Percentiles rank a stretch among this genome's conserved stretches.
Conservation (phyloP, 306 rosid species). For the Cyclanthera cordifolia region DNA sequence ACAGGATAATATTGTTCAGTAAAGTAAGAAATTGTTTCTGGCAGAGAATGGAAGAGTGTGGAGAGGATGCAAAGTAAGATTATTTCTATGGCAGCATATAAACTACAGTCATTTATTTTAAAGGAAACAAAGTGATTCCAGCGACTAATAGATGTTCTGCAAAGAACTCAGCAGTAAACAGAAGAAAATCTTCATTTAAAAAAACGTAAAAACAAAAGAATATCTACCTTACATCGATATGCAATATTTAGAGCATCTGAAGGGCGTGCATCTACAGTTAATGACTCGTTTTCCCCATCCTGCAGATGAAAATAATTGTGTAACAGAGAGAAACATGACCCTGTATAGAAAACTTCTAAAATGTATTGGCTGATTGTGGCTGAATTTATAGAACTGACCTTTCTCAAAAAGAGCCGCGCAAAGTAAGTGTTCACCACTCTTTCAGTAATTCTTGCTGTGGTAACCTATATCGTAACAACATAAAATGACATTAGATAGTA, state of each 20-base stretch:
- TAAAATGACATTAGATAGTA: neutral
- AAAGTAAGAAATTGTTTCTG: neutral
- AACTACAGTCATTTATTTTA: neutral
- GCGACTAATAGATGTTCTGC: neutral
- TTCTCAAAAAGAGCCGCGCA: conserved; percentile 66
- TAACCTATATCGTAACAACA: conserved; percentile 38
- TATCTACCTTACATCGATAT: conserved; percentile 65
- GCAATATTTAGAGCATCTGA: conserved; percentile 94
- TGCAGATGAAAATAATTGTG: conserved; percentile 40
- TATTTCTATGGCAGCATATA: too few relatives aligned
- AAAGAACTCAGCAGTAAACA: neutral
- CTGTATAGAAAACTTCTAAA: conserved; percentile 4
- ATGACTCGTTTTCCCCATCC: conserved; percentile 58
- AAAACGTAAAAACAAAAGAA: conserved; percentile 4
- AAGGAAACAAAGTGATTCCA: neutral
- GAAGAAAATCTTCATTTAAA: too few relatives aligned
- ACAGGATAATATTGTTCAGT: neutral
- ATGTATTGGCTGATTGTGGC: neutral
- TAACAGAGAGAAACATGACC: neutral
- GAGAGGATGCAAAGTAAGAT: neutral
- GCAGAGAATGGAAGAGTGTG: neutral
- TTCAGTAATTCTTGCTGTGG: conserved; percentile 74
- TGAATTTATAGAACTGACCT: conserved; percentile 36
- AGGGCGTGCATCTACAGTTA: conserved; percentile 83
- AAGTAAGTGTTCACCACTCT: conserved; percentile 74